Conservation (phyloP, 371 early-diverging fungal genomes). For the Blakeslea trispora region DNA sequence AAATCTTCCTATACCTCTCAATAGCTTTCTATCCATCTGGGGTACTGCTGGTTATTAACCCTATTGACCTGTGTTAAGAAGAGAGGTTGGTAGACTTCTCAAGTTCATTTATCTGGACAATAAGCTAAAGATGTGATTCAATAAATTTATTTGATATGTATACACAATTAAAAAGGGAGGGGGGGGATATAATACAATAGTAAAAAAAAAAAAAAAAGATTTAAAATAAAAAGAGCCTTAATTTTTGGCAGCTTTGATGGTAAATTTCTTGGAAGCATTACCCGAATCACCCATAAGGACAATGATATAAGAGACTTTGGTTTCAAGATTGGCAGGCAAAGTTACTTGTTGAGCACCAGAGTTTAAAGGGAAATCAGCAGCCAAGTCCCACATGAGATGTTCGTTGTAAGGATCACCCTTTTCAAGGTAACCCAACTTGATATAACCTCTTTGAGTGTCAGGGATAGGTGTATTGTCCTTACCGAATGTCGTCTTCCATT, state of each 20-base stretch:
- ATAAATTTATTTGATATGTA: too few relatives aligned
- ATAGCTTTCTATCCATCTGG: too few relatives aligned
- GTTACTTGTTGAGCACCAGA: constrained; percentile 30
- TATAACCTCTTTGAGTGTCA: constrained; percentile 22
- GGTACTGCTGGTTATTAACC: too few relatives aligned
- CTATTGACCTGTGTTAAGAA: too few relatives aligned
- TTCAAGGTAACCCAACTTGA: constrained; percentile 44
- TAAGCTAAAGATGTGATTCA: too few relatives aligned
- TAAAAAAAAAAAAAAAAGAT: too few relatives aligned
- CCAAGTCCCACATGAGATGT: constrained; percentile 39
- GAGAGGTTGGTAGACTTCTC: too few relatives aligned
- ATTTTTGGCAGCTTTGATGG: constrained; percentile 20
- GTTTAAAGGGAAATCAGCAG: constrained; percentile 33
- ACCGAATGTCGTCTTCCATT: constrained; percentile 28
- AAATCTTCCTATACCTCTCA: too few relatives aligned
- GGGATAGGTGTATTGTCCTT: constrained; percentile 23
- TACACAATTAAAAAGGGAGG: too few relatives aligned
- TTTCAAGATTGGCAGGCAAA: constrained; percentile 37
- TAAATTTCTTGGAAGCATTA: constrained; percentile 47
- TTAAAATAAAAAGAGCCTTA: too few relatives aligned
- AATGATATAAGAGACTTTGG: constrained; percentile 38
- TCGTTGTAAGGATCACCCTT: constrained; percentile 29
- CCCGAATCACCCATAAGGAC: constrained; percentile 52
- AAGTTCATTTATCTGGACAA: too few relatives aligned
- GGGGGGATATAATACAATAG: too few relatives aligned